Conservation (phyloP, 176 grass and related monocot genomes). For the Hsuehochloa calcarea region DNA sequence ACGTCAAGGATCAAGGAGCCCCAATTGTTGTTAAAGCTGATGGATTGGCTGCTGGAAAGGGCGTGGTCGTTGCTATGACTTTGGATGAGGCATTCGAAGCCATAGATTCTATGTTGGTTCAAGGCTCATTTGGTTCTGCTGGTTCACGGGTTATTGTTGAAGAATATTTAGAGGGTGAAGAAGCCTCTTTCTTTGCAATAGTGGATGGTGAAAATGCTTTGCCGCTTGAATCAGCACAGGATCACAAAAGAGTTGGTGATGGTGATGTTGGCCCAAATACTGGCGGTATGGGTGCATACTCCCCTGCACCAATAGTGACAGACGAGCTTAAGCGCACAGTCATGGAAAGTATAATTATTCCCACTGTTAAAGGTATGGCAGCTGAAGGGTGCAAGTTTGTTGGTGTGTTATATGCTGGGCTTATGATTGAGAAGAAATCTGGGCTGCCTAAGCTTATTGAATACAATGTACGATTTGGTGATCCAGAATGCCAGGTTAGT, state of each 20-base stretch:
- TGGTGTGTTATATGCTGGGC: constrained; percentile 80
- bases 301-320: constrained; percentile 81
- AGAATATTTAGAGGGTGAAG: constrained; percentile 90
- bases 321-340: constrained; percentile 58
- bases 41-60: constrained; percentile 87
- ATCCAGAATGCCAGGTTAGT: constrained; percentile 96
- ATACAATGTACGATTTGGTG: constrained; percentile 89
- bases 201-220: constrained; percentile 84
- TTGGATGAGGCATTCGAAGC: constrained; percentile 67
- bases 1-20: constrained; percentile 61
- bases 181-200: constrained; percentile 94
- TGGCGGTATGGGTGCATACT: constrained; percentile 94
- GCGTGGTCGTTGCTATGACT: constrained; percentile 75
- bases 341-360: constrained; percentile 83
- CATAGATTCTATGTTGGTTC: constrained; percentile 79
- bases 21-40: constrained; percentile 92
- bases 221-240: constrained; percentile 87
- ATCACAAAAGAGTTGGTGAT: constrained; percentile 89
- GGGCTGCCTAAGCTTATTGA: constrained; percentile 92
- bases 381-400: constrained; percentile 86
- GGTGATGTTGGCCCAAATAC: constrained; percentile 90
- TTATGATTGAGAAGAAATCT: constrained; percentile 88
- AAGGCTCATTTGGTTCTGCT: constrained; percentile 75
- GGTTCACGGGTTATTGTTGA: constrained; percentile 82
- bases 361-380: constrained; percentile 87